Evolutionary conservation across 2,329 filamentous ascomycete species (phyloP).

Genomic region (Penicillium sp.): DNA sequence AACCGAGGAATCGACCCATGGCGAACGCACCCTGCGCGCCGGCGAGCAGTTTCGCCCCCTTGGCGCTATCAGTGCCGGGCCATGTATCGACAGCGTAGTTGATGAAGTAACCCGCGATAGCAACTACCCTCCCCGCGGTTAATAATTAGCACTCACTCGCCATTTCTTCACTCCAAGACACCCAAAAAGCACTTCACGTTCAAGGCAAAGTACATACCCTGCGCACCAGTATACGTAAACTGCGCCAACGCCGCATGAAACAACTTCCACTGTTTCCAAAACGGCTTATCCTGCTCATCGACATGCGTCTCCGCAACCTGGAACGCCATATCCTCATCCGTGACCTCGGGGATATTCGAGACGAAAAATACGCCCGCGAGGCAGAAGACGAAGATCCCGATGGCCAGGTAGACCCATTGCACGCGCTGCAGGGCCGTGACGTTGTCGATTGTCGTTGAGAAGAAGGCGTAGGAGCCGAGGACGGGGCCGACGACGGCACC

Average conservation of each 20-base stretch:
- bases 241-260: slow-evolving; percentile 76
- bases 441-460: slow-evolving; percentile 62
- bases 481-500: slow-evolving; percentile 74
- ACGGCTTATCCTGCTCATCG: slow-evolving; percentile 59
- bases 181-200: not conserved
- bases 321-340: slow-evolving; percentile 67
- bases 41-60: slow-evolving; percentile 69
- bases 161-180: no score
- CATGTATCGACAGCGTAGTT: slow-evolving; percentile 69
- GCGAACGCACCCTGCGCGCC: slow-evolving; percentile 74
- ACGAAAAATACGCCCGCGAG: slow-evolving; percentile 69
- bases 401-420: slow-evolving; percentile 79
- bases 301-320: slow-evolving; percentile 60
- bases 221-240: slow-evolving; percentile 78
- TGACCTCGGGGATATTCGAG: slow-evolving; percentile 70
- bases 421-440: slow-evolving; percentile 64
- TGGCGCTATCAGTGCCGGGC: slow-evolving; percentile 53
- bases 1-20: slow-evolving; percentile 69
- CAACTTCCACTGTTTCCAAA: slow-evolving; percentile 70
- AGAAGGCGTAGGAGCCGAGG: slow-evolving; percentile 72
- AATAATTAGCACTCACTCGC: not conserved
- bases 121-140: slow-evolving; percentile 33
- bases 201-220: slow-evolving; percentile 47
- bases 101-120: slow-evolving; percentile 65
- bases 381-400: slow-evolving; percentile 70